phyloP scores from a whole-genome alignment of 2,329 filamentous ascomycete species.

The Alternaria panax region DNA sequence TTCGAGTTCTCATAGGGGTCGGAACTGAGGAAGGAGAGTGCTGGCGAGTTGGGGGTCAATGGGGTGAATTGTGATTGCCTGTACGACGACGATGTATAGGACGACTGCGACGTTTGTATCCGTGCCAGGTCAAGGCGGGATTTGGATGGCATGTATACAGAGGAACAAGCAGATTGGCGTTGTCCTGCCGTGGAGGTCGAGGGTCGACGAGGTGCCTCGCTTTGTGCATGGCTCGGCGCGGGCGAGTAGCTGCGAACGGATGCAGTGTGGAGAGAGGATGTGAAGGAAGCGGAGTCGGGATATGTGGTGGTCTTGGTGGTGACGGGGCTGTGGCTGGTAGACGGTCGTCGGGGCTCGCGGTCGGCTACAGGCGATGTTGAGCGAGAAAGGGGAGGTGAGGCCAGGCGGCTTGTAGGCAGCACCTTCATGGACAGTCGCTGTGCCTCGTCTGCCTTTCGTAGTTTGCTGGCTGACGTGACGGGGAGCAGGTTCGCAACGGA shows the following conservation, averaged over 20 bases:
- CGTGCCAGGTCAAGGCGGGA: slow-evolving; percentile 27
- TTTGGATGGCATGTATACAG: slow-evolving; percentile 34
- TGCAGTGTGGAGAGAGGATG: slow-evolving; percentile 34
- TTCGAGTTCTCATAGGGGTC: slow-evolving; percentile 48
- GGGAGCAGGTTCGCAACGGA: slow-evolving; percentile 44
- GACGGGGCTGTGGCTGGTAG: slow-evolving; percentile 37
- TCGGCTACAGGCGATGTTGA: slow-evolving; percentile 34
- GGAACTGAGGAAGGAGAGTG: slow-evolving; percentile 48
- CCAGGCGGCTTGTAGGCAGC: slow-evolving; percentile 16
- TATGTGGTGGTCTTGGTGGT: slow-evolving; percentile 30
- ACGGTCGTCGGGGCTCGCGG: slow-evolving; percentile 37
- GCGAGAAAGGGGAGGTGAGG: slow-evolving; percentile 24
- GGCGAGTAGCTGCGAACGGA: slow-evolving; percentile 39
- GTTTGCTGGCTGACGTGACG: slow-evolving; percentile 37
- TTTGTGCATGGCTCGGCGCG: slow-evolving; percentile 26
- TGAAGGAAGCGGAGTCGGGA: slow-evolving; percentile 31
- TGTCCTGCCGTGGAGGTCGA: slow-evolving; percentile 27
- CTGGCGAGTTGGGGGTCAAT: slow-evolving; percentile 41
- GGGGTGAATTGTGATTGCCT: slow-evolving; percentile 30
- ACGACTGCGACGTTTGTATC: slow-evolving; percentile 25
- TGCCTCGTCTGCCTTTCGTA: slow-evolving; percentile 35
- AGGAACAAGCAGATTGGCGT: slow-evolving; percentile 32
- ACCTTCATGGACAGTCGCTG: slow-evolving; percentile 39
- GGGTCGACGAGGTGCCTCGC: slow-evolving; percentile 31
- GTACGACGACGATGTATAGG: slow-evolving; percentile 20